Evolutionary conservation across 306 rosid genomes (phyloP), one percentile per base, ranked within the genome.

Genomic region (Sophora flavescens): DNA sequence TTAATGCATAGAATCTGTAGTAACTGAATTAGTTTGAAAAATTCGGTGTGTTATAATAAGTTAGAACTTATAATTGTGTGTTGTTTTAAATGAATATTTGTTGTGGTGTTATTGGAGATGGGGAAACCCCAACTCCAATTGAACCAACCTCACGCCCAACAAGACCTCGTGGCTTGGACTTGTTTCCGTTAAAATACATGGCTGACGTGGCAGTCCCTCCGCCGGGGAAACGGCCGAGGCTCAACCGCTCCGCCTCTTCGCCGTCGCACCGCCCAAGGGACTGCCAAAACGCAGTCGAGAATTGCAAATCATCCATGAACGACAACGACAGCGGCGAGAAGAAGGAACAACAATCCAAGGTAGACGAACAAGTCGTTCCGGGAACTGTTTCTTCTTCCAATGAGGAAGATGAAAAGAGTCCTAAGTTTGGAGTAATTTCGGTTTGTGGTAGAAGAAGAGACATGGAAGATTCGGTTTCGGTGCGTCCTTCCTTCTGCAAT

Each of bases 361-460:
- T 3, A 5, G 52, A 51, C 5, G 75, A 61, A 6, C 50, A 74
- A 0, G 28, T 1, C 17, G 59, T 8, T 51, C 16, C 64, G 0
- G 39, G 1, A 6, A 10, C 11, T 1, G 13, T 3, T 70, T 18
- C 60, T 22, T 18, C 56, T 22, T 39, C 53, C 5, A 62, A 5
- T 42, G 63, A 80, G 67, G 78, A 6, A 11, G 68, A 22, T 12
- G 56, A 2, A 0, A 82, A 68, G 6, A 18, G 4, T 60, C 85
- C 88, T 0, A 89, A 85, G 52, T 91, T 80, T 2, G 97, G 99
- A 0, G 79, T 89, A 1, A 90, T 96, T 2, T 92, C 99, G 1
- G 96, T 95, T 54, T 91, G 99, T 14, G 99, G 99, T 2, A 79
- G 97, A 22, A 88, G 97, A 53, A 79, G 97, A 42, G 99, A 95